A percentile compares a stretch with the other conserved stretches of the same genome.
These are phyloP conservation scores for Penicillium alfredii DNA, from an alignment of 495 filamentous ascomycete species.

Conservation along the genomic window DNA sequence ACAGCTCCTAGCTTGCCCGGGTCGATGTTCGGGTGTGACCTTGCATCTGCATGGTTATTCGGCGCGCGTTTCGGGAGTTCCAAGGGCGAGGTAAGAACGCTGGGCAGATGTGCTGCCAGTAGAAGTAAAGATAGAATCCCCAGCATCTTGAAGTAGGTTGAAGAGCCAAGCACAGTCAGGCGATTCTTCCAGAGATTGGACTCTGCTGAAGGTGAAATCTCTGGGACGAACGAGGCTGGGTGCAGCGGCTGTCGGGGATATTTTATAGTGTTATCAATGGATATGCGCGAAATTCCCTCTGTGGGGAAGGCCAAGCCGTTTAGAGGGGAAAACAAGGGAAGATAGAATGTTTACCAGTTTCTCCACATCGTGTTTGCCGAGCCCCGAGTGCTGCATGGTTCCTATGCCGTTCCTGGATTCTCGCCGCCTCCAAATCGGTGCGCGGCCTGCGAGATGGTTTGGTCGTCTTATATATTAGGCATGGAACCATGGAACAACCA, in stretches of 20 bases:
- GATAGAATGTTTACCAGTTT: conserved; percentile 26
- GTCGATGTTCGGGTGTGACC: conserved; percentile 7
- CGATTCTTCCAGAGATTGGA: neutral
- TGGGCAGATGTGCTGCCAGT: conserved; percentile 20
- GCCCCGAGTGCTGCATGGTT: neutral
- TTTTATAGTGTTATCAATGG: too few relatives aligned
- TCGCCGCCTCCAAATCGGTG: neutral
- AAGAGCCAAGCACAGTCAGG: neutral
- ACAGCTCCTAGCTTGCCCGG: conserved; percentile 60
- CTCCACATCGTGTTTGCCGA: conserved; percentile 28
- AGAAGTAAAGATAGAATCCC: conserved; percentile 19
- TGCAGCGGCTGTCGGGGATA: too few relatives aligned
- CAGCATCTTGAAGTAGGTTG: too few relatives aligned
- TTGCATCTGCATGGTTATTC: neutral
- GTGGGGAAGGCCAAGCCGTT: too few relatives aligned
- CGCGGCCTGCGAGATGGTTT: neutral
- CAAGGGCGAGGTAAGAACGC: conserved; percentile 19
- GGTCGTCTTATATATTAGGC: conserved; percentile 1
- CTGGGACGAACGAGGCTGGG: neutral
- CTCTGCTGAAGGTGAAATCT: neutral
- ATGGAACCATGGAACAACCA: too few relatives aligned
- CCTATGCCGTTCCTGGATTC: neutral
- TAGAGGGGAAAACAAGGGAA: neutral
- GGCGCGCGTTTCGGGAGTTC: conserved; percentile 7
- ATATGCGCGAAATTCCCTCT: neutral